Percentiles rank a stretch among this genome's conserved stretches.
phyloP scores from a whole-genome alignment of 2,329 filamentous ascomycete genomes.

The Exserohilum rostratum region DNA sequence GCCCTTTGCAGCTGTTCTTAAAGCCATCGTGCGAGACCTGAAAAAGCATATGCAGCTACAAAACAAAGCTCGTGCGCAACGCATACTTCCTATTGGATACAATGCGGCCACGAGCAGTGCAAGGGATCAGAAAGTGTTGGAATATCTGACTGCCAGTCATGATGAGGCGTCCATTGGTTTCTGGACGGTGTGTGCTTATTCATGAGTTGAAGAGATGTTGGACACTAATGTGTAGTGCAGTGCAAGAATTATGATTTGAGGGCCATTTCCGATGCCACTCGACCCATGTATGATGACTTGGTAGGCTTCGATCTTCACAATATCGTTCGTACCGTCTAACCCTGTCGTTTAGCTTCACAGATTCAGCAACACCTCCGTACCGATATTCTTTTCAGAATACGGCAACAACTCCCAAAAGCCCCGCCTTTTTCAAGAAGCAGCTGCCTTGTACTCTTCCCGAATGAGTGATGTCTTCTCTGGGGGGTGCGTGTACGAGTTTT shows the following conservation, averaged over 20 bases:
- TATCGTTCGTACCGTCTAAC: too few species aligned
- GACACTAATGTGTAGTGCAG: background rate
- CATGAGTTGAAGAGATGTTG: background rate
- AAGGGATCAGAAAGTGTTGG: constrained; percentile 3
- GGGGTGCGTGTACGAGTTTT: constrained; percentile 19
- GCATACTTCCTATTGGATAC: too few species aligned
- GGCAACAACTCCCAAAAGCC: constrained; percentile 1
- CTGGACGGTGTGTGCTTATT: background rate
- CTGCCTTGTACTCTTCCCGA: constrained; percentile 13
- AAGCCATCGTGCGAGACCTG: constrained; percentile 14
- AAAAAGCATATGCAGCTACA: too few species aligned
- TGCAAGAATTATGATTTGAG: background rate
- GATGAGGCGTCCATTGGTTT: background rate
- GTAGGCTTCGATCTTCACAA: background rate
- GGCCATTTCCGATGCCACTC: background rate
- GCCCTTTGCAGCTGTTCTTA: constrained; percentile 6
- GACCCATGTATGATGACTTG: background rate
- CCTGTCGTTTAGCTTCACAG: background rate
- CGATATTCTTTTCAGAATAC: constrained; percentile 20
- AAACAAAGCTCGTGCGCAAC: too few species aligned
- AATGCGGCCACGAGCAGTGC: too few species aligned
- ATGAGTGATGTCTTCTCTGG: constrained; percentile 19
- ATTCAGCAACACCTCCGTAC: constrained; percentile 3
- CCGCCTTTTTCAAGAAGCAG: constrained; percentile 14
- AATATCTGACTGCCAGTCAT: background rate